Conservation (phyloP, 1,139 yeast genomes). For the Geotrichum restrictum region DNA sequence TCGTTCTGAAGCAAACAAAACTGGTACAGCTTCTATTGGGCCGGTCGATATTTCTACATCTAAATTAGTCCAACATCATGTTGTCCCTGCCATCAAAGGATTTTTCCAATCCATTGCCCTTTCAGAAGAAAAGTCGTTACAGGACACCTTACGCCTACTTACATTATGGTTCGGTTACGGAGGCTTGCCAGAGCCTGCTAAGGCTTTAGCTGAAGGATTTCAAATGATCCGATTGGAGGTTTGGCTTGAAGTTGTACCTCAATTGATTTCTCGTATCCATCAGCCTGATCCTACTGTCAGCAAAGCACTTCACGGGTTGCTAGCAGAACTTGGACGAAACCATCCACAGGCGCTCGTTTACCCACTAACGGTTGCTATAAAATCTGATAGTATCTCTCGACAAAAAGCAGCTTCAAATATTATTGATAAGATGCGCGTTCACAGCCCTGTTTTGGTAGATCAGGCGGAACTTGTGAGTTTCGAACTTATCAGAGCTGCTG, state of each 20-base stretch:
- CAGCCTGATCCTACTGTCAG: conserved; percentile 88
- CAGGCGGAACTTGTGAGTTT: conserved; percentile 93
- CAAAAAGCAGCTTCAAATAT: conserved; percentile 89
- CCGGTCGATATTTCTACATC: conserved; percentile 32
- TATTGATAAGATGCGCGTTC: conserved; percentile 86
- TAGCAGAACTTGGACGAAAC: conserved; percentile 85
- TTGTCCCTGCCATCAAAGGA: conserved; percentile 90
- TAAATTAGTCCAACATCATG: conserved; percentile 75
- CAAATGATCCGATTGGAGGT: conserved; percentile 84
- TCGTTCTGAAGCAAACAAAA: conserved; percentile 38
- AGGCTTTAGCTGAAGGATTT: conserved; percentile 88
- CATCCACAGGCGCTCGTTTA: conserved; percentile 97
- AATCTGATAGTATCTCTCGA: conserved; percentile 84
- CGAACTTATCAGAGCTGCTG: conserved; percentile 91
- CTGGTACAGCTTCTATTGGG: conserved; percentile 31
- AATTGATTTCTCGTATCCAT: conserved; percentile 90
- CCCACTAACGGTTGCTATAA: conserved; percentile 93
- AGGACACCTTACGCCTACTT: conserved; percentile 82
- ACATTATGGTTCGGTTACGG: conserved; percentile 97
- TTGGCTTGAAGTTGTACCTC: conserved; percentile 95
- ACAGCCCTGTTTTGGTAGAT: conserved; percentile 77
- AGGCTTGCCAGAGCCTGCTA: conserved; percentile 85
- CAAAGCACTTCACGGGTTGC: conserved; percentile 68
- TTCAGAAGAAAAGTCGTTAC: conserved; percentile 80
- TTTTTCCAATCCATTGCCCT: conserved; percentile 92